Conservation (phyloP, 164 flowering plant genomes). For the Vitis cinerea region DNA sequence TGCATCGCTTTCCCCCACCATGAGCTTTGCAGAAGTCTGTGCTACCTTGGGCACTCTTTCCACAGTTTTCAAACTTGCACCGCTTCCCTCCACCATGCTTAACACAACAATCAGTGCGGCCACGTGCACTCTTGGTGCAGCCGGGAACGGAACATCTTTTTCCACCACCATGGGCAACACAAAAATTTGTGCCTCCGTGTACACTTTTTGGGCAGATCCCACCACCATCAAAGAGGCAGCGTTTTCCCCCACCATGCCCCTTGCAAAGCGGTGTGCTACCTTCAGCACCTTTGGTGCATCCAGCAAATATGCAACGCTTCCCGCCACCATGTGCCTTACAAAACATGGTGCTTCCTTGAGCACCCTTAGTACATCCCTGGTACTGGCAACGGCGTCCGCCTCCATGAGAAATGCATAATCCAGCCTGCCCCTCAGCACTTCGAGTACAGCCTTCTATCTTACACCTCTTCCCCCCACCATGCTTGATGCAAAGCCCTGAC, state of each 20-base stretch:
- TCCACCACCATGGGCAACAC: conserved; percentile 93
- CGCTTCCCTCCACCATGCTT: conserved; percentile 93
- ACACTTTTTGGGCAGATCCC: conserved; percentile 91
- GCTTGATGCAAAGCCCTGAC: conserved; percentile 85
- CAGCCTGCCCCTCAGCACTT: conserved; percentile 92
- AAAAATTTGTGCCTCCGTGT: conserved; percentile 83
- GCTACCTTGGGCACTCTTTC: conserved; percentile 94
- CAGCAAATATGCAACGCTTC: conserved; percentile 73
- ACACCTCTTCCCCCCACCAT: conserved; percentile 96
- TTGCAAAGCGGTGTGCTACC: conserved; percentile 91
- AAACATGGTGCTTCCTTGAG: conserved; percentile 75
- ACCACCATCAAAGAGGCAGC: conserved; percentile 80
- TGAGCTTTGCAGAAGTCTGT: conserved; percentile 95
- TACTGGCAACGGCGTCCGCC: conserved; percentile 80
- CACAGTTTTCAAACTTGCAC: conserved; percentile 62
- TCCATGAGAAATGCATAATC: conserved; percentile 93
- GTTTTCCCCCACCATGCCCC: conserved; percentile 94
- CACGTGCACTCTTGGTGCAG: conserved; percentile 89
- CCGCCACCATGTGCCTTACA: conserved; percentile 98
- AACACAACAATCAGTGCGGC: conserved; percentile 83
- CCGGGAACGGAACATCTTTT: conserved; percentile 77
- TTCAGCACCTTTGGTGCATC: conserved; percentile 95
- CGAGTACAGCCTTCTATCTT: conserved; percentile 70
- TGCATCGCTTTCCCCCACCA: conserved; percentile 88
- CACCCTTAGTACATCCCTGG: conserved; percentile 68